Evolutionary conservation across 805 yeast genomes (phyloP), one percentile per base, ranked within the genome.

Genomic region (Isabelozyma gotoi): DNA sequence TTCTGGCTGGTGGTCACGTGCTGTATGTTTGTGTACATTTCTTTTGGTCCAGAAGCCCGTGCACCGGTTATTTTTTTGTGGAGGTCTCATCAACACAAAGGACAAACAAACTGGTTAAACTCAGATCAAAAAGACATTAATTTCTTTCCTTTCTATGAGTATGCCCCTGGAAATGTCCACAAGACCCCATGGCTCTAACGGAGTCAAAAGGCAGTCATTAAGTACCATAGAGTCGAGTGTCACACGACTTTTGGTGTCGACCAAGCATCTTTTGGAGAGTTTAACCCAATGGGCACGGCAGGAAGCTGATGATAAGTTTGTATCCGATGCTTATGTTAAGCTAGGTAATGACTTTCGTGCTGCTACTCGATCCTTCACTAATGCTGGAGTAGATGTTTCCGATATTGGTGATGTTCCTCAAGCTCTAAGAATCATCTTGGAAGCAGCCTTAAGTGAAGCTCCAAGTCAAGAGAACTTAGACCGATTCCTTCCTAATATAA

Each of bases 351-450:
- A 92, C 63, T 94, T 90, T 72, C 83, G 92, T 52, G 80, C 87
- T 3, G 88, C 95, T 0, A 82, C 91, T 17, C 77, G 88, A 46
- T 87, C 95, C 2, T 91, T 92, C 60, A 68, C 82, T 4, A 76
- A 75, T 43, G 84, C 88, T 2, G 96, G 96, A 0, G 81, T 94
- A 4, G 91, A 86, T 51, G 84, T 85, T 12, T 71, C 83, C 10
- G 96, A 89, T 59, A 68, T 94, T 19, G 94, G 96, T 1, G 96
- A 92, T 57, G 96, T 94, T 1, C 98, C 99, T 0, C 83, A 78
- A 45, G 80, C 84, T 11, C 68, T 94, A 29, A 73, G 99, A 41
- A 74, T 76, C 5, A 88, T 94, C 2, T 65, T 94, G 36, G 99
- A 94, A 57, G 83, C 83, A 39, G 96, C 98, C 0, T 68, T 94